phyloP scores from a whole-genome alignment of 2,329 filamentous ascomycete species.

The Malbranchea zuffiana region DNA sequence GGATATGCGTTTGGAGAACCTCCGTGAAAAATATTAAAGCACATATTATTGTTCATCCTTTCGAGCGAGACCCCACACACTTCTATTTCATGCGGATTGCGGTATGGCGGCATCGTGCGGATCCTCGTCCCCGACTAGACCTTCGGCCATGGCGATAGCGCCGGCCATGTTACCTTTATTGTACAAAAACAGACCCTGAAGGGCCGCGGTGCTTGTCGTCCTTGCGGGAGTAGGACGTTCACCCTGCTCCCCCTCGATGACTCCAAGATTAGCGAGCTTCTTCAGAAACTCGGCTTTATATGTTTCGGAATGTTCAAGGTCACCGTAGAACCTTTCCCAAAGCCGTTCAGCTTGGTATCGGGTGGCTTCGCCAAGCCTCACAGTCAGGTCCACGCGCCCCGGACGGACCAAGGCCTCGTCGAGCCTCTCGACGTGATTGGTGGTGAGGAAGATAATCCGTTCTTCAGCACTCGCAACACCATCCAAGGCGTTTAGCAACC shows the following conservation, averaged over 20 bases:
- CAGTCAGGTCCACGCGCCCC: conserved; percentile 85
- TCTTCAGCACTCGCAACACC: conserved; percentile 93
- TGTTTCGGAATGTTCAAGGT: conserved; percentile 55
- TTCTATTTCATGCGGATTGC: not conserved
- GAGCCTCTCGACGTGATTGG: conserved; percentile 82
- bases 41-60: too few relatives aligned
- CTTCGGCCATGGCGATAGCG: conserved; percentile 67
- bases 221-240: conserved; percentile 37
- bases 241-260: conserved; percentile 52
- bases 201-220: conserved; percentile 72
- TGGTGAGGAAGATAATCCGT: conserved; percentile 84
- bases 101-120: conserved; percentile 2
- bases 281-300: conserved; percentile 59
- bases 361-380: conserved; percentile 79
- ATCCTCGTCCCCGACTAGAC: conserved; percentile 18
- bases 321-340: conserved; percentile 92
- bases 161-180: conserved; percentile 87
- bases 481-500: conserved; percentile 73
- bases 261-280: conserved; percentile 56
- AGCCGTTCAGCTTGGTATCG: conserved; percentile 72
- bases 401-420: conserved; percentile 84
- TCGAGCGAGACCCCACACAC: not conserved
- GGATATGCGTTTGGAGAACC: too few relatives aligned
- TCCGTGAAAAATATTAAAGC: too few relatives aligned
- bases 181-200: conserved; percentile 89